Percentiles rank a stretch among this genome's conserved stretches.
phyloP scores from a whole-genome alignment of 75 land plant species.

The Cunninghamia lanceolata region DNA sequence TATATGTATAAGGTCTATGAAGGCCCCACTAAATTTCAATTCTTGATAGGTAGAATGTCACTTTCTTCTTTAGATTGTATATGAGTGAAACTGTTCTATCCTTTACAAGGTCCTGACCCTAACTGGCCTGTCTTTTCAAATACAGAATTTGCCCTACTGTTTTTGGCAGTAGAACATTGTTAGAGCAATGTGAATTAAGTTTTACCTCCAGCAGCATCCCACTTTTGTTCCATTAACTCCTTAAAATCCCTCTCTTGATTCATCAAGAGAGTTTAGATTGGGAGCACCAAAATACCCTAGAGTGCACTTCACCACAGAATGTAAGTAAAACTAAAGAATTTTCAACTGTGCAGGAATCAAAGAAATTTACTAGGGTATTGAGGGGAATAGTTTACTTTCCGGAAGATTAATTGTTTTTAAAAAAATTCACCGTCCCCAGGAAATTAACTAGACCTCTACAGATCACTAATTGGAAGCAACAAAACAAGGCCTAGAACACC shows the following conservation, averaged over 20 bases:
- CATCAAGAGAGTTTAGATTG: not conserved
- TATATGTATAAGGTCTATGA: no score
- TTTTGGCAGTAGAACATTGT: not conserved
- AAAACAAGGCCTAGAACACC: not conserved
- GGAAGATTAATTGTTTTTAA: not conserved
- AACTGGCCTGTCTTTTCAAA: not conserved
- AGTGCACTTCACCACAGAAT: not conserved
- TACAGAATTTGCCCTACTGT: not conserved
- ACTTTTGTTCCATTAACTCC: not conserved
- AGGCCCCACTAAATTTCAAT: no score
- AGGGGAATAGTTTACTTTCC: not conserved
- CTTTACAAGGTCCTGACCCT: not conserved
- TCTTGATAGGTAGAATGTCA: not conserved
- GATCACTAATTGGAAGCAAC: no score
- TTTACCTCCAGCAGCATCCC: not conserved
- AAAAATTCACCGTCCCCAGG: no score
- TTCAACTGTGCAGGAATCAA: not conserved
- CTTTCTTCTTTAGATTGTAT: not conserved
- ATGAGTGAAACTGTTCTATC: not conserved
- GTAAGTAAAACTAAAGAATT: not conserved
- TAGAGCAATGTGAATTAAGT: not conserved
- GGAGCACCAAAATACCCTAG: not conserved
- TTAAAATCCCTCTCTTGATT: not conserved
- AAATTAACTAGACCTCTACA: no score
- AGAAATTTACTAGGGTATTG: not conserved